Evolutionary conservation across 768 basidiomycete genomes (phyloP).

Genomic region (Lentinula lateritia): DNA sequence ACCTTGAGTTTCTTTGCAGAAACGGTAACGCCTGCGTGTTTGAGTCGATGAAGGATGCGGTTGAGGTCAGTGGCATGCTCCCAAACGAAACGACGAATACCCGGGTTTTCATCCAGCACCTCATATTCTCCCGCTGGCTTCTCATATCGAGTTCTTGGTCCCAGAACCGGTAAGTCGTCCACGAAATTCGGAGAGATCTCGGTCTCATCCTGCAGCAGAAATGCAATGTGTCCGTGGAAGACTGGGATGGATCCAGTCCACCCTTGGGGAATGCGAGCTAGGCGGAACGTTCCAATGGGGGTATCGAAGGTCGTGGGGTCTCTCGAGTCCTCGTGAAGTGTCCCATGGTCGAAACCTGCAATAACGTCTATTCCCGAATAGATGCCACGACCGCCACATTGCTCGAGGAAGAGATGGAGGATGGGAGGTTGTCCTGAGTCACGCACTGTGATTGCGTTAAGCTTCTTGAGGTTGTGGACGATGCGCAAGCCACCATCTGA

Average conservation of each 20-base stretch:
- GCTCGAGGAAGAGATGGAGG: too few relatives aligned
- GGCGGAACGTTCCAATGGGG: too few relatives aligned
- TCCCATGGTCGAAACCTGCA: neutral
- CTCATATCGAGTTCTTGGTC: conserved; percentile 25
- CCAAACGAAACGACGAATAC: conserved; percentile 27
- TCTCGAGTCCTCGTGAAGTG: conserved; percentile 19
- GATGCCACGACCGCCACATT: neutral
- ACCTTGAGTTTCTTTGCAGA: conserved; percentile 24
- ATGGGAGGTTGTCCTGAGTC: too few relatives aligned
- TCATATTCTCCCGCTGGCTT: conserved; percentile 13
- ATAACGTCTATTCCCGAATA: neutral
- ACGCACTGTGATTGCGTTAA: too few relatives aligned
- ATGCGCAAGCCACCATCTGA: neutral
- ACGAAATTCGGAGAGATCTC: conserved; percentile 20
- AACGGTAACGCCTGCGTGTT: conserved; percentile 11
- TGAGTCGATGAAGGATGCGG: neutral
- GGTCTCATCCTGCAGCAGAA: conserved; percentile 26
- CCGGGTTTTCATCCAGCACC: neutral
- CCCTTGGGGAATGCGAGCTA: too few relatives aligned
- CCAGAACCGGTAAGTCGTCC: conserved; percentile 26
- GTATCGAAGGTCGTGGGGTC: too few relatives aligned
- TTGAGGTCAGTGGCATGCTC: conserved; percentile 26
- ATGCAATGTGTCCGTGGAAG: conserved; percentile 27
- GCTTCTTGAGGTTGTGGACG: neutral
- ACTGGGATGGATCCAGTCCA: conserved; percentile 26